Conservation (phyloP, 805 yeast genomes). For the Cyberlindnera mycetangii region DNA sequence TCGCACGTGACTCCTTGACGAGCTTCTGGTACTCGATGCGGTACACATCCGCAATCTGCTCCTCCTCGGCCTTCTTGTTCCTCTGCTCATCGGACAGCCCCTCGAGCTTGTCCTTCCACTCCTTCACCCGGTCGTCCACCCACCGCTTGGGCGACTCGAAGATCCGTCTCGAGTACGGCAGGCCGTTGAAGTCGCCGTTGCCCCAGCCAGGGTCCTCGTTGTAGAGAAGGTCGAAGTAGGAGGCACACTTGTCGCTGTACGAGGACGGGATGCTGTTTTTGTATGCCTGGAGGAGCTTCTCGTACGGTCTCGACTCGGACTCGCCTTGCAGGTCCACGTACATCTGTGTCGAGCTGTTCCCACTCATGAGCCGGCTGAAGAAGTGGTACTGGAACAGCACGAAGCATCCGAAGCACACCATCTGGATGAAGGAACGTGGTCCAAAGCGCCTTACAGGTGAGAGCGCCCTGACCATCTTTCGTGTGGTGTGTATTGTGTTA, state of each 20-base stretch:
- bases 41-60: slow-evolving; percentile 13
- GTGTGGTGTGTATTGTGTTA: not conserved
- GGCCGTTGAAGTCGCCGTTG: slow-evolving; percentile 19
- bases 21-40: slow-evolving; percentile 20
- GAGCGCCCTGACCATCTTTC: not conserved
- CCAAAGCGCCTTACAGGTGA: not conserved
- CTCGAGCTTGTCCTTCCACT: slow-evolving; percentile 12
- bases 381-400: slow-evolving; percentile 12
- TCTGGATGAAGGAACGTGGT: not conserved
- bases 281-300: slow-evolving; percentile 4
- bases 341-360: slow-evolving; percentile 5
- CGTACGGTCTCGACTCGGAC: slow-evolving; percentile 8
- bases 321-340: slow-evolving; percentile 4
- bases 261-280: slow-evolving; percentile 4
- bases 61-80: slow-evolving; percentile 15
- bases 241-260: slow-evolving; percentile 28
- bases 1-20: slow-evolving; percentile 16
- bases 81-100: slow-evolving; percentile 14
- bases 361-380: not conserved
- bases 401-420: slow-evolving; percentile 1
- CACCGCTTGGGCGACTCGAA: slow-evolving; percentile 21
- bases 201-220: slow-evolving; percentile 23
- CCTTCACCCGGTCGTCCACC: slow-evolving; percentile 14
- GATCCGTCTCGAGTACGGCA: slow-evolving; percentile 21
- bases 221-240: slow-evolving; percentile 30